Evolutionary conservation across 768 basidiomycete species (phyloP), one percentile per base, ranked within the genome.

Genomic region (Mycena alexandri): DNA sequence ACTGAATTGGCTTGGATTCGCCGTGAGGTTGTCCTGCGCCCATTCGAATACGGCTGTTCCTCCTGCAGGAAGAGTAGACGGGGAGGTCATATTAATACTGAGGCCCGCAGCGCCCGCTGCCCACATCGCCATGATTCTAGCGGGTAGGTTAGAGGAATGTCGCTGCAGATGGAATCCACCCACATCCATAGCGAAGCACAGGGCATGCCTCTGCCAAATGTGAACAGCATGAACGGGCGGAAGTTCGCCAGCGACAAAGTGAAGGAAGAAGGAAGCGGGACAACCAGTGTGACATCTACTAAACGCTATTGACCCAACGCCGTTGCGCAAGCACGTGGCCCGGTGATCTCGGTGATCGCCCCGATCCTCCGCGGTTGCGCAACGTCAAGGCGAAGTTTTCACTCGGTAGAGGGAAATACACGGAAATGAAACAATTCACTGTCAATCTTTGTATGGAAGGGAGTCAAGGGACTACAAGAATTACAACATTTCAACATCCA

Each of bases 1-100:
- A 53, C 29, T 46, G 52, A 62, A 54, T 62, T 62, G 61, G 51
- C 51, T 54, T 16, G 61, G 61, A 62, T 62, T 62, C n/a, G 29
- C n/a, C 22, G 61, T 54, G 51, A 11, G 8, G 29, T 54, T 62
- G 51, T 62, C 61, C 51, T 46, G 61, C 24, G 61, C 51, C 61
- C 61, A 62, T 21, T 42, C 60, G 48, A 61, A 12, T 41, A n/a
- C 41, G 19, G 25, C 60, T 41, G 60, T 61, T 34, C 48, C 60
- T 12, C 60, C 60, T 9, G 60, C 48, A 42, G 48, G 47, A 16
- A 61, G 60, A 61, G 48, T 21, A 29, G 41, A n/a, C 16, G 60
- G 6, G 24, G 60, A 61, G 50, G 60, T 61, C 60, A 61, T 61
- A 34, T 61, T 61, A 47, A 61, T 17, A 21, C 48, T 51, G n/a